Conservation (phyloP, 1,284 basidiomycete genomes). For the Golubevia sp. region DNA sequence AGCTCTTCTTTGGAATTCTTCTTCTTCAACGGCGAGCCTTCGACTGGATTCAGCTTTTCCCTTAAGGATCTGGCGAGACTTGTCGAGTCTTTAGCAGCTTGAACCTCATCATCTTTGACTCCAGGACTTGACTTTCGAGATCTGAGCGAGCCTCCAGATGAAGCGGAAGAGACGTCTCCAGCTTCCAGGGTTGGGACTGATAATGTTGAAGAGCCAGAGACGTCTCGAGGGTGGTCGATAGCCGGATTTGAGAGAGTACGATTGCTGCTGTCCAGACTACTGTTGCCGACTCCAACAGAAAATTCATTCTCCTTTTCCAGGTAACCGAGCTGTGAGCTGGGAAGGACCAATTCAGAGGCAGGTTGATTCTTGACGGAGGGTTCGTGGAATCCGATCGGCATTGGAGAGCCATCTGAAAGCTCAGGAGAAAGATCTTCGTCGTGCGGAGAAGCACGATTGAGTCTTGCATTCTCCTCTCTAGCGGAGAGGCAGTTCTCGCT, state of each 20-base stretch:
- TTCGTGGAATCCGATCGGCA: not conserved
- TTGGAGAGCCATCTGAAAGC: not conserved
- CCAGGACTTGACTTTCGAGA: not conserved
- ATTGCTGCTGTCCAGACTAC: not conserved
- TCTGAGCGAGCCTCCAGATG: not conserved
- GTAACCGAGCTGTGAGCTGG: not conserved
- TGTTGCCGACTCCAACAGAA: not conserved
- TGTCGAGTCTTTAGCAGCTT: not conserved
- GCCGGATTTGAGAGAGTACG: not conserved
- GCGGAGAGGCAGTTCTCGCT: not conserved
- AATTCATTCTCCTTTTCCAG: not conserved
- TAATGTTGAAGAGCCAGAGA: not conserved
- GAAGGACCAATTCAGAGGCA: not conserved
- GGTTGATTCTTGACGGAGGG: not conserved
- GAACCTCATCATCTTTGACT: not conserved
- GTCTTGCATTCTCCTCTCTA: not conserved
- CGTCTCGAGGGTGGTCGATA: not conserved
- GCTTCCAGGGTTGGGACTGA: not conserved
- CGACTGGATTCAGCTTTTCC: not conserved
- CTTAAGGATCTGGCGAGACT: not conserved
- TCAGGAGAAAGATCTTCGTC: not conserved
- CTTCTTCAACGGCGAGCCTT: conserved; percentile 4
- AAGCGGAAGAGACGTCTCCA: not conserved
- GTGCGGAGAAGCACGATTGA: not conserved
- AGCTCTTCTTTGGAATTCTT: conserved; percentile 9